These are phyloP conservation scores for Dryas integrifolia DNA, from an alignment of 331 rosid genomes.

Conservation along the genomic window DNA sequence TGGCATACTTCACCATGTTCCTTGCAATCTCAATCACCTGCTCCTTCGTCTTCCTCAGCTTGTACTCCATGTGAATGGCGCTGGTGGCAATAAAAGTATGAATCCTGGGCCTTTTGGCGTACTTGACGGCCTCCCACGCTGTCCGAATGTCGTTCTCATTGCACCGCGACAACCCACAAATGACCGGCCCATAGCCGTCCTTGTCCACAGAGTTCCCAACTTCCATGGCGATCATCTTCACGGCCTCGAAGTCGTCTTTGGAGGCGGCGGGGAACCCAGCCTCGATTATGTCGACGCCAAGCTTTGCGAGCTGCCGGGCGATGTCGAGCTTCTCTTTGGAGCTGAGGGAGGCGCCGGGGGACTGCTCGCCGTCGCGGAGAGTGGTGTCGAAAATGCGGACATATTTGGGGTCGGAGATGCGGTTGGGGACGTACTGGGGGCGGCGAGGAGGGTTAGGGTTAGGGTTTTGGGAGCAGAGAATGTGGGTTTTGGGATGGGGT, in stretches of 20 bases:
- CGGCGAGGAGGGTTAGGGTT: conserved; percentile 27
- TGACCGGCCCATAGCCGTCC: conserved; percentile 79
- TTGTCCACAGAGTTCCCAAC: conserved; percentile 71
- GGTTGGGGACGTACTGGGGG: conserved; percentile 71
- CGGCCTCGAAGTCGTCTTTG: conserved; percentile 81
- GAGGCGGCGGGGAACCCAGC: conserved; percentile 96
- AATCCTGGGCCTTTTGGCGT: conserved; percentile 74
- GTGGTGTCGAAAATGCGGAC: conserved; percentile 93
- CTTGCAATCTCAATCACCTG: conserved; percentile 72
- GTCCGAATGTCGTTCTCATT: conserved; percentile 74
- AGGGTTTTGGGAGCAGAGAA: conserved; percentile 24
- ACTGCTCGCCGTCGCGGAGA: conserved; percentile 99
- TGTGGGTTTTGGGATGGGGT: conserved; percentile 4
- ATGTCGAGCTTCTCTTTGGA: conserved; percentile 85
- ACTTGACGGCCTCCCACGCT: conserved; percentile 96
- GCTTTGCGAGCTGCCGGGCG: conserved; percentile 79
- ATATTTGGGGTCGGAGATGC: conserved; percentile 66
- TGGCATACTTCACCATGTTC: conserved; percentile 69
- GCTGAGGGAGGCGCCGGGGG: conserved; percentile 94
- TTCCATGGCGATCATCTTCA: conserved; percentile 58
- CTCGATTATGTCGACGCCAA: conserved; percentile 89
- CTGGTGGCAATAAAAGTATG: conserved; percentile 96
- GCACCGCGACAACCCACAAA: conserved; percentile 87
- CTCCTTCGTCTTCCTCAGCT: conserved; percentile 67
- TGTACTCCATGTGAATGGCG: conserved; percentile 75